phyloP scores from a whole-genome alignment of 208 protist genomes.

The Wallacemonas sp. region DNA sequence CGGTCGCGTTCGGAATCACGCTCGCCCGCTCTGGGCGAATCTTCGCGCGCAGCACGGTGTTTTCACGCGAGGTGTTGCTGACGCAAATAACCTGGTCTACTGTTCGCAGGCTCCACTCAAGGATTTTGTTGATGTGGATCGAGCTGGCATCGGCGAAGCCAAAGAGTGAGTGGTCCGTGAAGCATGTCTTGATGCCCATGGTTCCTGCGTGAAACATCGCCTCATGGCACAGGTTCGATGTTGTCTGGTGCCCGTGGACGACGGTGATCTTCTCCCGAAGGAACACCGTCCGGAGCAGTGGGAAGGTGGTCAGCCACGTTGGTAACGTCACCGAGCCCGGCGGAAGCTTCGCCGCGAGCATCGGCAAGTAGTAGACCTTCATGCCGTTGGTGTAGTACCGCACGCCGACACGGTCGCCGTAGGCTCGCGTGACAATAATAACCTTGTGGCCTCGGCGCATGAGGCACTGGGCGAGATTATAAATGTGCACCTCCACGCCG shows the following conservation, averaged over 20 bases:
- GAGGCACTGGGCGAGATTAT: slow-evolving; percentile 95
- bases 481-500: slow-evolving; percentile 98
- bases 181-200: slow-evolving; percentile 95
- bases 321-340: slow-evolving; percentile 92
- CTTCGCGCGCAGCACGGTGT: slow-evolving; percentile 95
- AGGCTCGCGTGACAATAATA: slow-evolving; percentile 96
- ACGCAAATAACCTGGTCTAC: slow-evolving; percentile 98
- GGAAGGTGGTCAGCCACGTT: slow-evolving; percentile 83
- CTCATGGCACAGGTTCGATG: slow-evolving; percentile 96
- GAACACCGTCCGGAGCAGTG: slow-evolving; percentile 94
- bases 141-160: slow-evolving; percentile 95
- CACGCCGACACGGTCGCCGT: slow-evolving; percentile 94
- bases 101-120: slow-evolving; percentile 94
- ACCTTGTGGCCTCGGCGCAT: slow-evolving; percentile 96
- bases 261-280: slow-evolving; percentile 96
- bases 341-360: slow-evolving; percentile 89
- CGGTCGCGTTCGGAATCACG: slow-evolving; percentile 98
- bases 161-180: slow-evolving; percentile 99
- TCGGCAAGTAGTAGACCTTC: slow-evolving; percentile 98
- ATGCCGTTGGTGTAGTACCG: slow-evolving; percentile 96
- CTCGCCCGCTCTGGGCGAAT: slow-evolving; percentile 92
- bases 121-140: slow-evolving; percentile 97
- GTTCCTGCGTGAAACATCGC: slow-evolving; percentile 94
- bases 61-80: slow-evolving; percentile 98
- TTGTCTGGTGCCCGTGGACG: slow-evolving; percentile 97